phyloP scores from a whole-genome alignment of 495 filamentous ascomycete species.

The Lasiosphaeria ovina region DNA sequence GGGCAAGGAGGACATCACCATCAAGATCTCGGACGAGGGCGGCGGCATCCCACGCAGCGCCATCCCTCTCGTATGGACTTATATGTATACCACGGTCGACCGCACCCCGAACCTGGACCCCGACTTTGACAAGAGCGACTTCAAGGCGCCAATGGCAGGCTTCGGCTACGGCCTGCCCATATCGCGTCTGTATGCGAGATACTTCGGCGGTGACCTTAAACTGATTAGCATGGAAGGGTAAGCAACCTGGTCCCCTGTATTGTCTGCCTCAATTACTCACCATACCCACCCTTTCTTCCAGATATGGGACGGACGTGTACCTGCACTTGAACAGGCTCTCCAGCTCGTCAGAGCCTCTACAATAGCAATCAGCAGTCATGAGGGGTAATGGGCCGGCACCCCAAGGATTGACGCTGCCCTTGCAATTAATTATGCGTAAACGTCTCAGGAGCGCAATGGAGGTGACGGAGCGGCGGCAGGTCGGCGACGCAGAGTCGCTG shows the following conservation, averaged over 20 bases:
- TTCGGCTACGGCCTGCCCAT: slow-evolving; percentile 97
- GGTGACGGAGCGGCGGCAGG: slow-evolving; percentile 80
- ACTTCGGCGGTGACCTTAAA: slow-evolving; percentile 96
- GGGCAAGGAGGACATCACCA: slow-evolving; percentile 96
- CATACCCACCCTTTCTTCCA: slow-evolving; percentile 35
- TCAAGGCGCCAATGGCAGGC: slow-evolving; percentile 98
- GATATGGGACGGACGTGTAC: slow-evolving; percentile 97
- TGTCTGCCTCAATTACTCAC: background rate
- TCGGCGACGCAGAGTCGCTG: slow-evolving; percentile 76
- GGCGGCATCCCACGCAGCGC: slow-evolving; percentile 88
- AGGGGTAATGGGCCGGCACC: slow-evolving; percentile 56
- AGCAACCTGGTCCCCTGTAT: slow-evolving; percentile 34
- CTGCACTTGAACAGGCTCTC: slow-evolving; percentile 94
- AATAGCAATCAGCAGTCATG: slow-evolving; percentile 98
- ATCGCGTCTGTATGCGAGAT: slow-evolving; percentile 87
- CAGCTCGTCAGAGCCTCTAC: slow-evolving; percentile 91
- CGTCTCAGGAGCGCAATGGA: slow-evolving; percentile 57
- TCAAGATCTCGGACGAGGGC: slow-evolving; percentile 95
- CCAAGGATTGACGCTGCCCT: slow-evolving; percentile 83
- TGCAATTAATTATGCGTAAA: slow-evolving; percentile 57
- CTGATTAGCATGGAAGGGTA: slow-evolving; percentile 99
- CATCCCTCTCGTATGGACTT: slow-evolving; percentile 97
- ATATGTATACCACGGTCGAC: slow-evolving; percentile 99
- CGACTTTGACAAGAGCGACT: slow-evolving; percentile 98
- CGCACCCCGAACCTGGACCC: slow-evolving; percentile 91